Evolutionary conservation across 1,284 basidiomycete genomes (phyloP).

Genomic region (Cutaneotrichosporon sp.): DNA sequence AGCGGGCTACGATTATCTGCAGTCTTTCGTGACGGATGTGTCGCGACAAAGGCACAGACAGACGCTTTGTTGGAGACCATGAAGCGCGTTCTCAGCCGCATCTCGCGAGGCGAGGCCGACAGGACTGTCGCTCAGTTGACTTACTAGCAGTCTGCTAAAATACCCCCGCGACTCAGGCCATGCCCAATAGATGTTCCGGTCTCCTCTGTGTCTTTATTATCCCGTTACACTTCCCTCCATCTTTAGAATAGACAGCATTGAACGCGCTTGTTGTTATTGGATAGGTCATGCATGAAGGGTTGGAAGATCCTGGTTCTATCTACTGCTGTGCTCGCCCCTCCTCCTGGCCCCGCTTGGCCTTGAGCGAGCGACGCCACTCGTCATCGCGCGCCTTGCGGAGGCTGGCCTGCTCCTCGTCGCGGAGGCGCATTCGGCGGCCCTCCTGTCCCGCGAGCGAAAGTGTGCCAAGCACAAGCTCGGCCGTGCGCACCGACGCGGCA

Average conservation of each 20-base stretch:
- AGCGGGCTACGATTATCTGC: slow-evolving; percentile 27
- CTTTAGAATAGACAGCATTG: no score
- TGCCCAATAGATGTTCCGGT: no score
- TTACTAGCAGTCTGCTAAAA: not conserved
- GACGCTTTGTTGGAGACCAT: not conserved
- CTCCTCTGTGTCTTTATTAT: no score
- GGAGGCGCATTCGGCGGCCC: slow-evolving; percentile 50
- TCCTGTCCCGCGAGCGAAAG: slow-evolving; percentile 87
- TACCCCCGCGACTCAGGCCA: not conserved
- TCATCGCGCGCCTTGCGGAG: slow-evolving; percentile 1
- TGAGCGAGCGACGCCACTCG: slow-evolving; percentile 2
- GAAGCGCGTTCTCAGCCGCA: not conserved
- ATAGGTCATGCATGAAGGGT: not conserved
- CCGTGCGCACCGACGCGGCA: slow-evolving; percentile 69
- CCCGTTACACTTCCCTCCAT: no score
- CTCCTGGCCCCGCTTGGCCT: not conserved
- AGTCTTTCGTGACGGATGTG: slow-evolving; percentile 26
- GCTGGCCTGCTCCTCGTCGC: slow-evolving; percentile 1
- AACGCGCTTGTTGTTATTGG: not conserved
- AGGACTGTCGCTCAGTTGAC: not conserved
- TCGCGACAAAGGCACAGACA: slow-evolving; percentile 9
- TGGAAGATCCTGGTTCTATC: not conserved
- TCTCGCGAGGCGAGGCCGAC: not conserved
- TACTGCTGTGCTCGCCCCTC: not conserved
- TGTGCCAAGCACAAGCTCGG: slow-evolving; percentile 84